phyloP scores from a whole-genome alignment of 768 basidiomycete genomes.

The Chalciporus sphaerocephalus region DNA sequence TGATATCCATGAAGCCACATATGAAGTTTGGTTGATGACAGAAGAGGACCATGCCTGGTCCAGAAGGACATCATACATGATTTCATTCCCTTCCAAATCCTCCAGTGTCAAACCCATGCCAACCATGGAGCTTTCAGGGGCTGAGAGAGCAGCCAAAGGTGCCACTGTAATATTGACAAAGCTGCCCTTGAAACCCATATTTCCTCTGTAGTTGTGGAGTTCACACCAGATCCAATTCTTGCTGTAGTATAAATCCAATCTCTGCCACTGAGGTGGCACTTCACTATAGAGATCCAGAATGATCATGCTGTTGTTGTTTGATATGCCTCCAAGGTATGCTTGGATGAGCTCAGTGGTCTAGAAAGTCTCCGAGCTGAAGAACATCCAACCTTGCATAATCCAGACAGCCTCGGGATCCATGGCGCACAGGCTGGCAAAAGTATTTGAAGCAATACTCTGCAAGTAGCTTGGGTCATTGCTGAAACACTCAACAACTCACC shows the following conservation, averaged over 20 bases:
- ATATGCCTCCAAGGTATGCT: slow-evolving; percentile 37
- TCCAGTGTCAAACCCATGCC: slow-evolving; percentile 39
- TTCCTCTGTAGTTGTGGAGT: slow-evolving; percentile 38
- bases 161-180: slow-evolving; percentile 32
- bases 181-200: slow-evolving; percentile 36
- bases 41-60: slow-evolving; percentile 40
- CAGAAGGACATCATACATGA: slow-evolving; percentile 39
- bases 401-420: slow-evolving; percentile 39
- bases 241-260: slow-evolving; percentile 36
- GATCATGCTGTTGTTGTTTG: slow-evolving; percentile 36
- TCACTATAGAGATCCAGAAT: slow-evolving; percentile 40
- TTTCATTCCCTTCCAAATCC: slow-evolving; percentile 42
- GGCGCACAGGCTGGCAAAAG: slow-evolving; percentile 34
- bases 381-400: slow-evolving; percentile 44
- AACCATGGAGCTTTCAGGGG: slow-evolving; percentile 32
- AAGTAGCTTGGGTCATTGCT: slow-evolving; percentile 33
- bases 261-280: slow-evolving; percentile 39
- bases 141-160: slow-evolving; percentile 30
- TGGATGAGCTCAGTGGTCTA: slow-evolving; percentile 39
- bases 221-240: slow-evolving; percentile 42
- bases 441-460: slow-evolving; percentile 29
- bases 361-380: slow-evolving; percentile 33
- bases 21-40: slow-evolving; percentile 29
- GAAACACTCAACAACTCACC: too few relatives aligned
- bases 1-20: slow-evolving; percentile 32